Base-by-base conservation (phyloP, 2,329 filamentous ascomycete genomes). In the Thielaviopsis ethacetica region DNA sequence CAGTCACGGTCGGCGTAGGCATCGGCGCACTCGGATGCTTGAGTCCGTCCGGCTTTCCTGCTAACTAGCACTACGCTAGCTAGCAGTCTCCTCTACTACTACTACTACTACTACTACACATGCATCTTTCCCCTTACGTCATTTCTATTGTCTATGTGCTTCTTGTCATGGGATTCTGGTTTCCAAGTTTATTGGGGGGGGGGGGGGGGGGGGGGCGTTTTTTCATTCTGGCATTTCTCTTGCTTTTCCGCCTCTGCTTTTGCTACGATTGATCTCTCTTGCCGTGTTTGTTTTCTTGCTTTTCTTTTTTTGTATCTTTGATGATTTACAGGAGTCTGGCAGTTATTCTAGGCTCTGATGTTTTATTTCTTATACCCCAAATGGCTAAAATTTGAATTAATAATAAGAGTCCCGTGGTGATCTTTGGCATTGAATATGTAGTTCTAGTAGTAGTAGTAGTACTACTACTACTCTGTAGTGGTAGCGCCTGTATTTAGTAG, bases 1-100 rank as follows among this genome's bases (percentile, higher is more conserved):
- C 58, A 69, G 68, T 30, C 69, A 70, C 26, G 73, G 71, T 44
- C 71, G 70, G 21, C 67, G 69, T 44, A 71, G 70, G 21, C 67
- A 69, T n/a, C 73, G 72, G 62, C 68, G 67, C 54, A 66, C 67
- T 60, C 62, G 12, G 49, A 12, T 17, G 22, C 44, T 3, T 44
- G 7, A 41, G 15, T 12, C 9, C 10, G 9, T n/a, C n/a, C n/a
- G n/a, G n/a, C n/a, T n/a, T n/a, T n/a, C n/a, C n/a, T n/a, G 38
- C 38, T 9, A 9, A 9, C 24, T 26, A 26, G 24, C 24, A 26
- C 24, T 3, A 26, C 6, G 24, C 24, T 26, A 26, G 24, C 24
- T 26, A 26, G 24, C 24, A 26, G 24, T 6, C n/a, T 44, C 3
- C 38, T 44, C 38, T 44, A 44, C 7, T 44, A 34, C 12, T 34